Conservation (phyloP, 805 yeast species). For the Cyberlindnera nakhonratchasimensis region DNA sequence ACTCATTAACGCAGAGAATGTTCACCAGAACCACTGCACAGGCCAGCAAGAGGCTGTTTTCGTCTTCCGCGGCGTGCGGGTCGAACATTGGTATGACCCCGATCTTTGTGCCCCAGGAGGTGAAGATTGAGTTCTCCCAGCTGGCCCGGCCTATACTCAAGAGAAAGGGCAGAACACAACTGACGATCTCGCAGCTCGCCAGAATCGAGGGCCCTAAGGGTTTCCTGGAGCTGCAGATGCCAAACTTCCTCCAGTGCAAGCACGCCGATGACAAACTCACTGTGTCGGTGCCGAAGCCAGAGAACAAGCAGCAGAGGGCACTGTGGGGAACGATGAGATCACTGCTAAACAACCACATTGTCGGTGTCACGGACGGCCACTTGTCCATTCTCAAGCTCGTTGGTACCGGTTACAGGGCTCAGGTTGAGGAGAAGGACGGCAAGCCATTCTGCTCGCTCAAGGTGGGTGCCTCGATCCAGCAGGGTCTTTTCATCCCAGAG, state of each 20-base stretch:
- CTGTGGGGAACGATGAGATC: slow-evolving; percentile 96
- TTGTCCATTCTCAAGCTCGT: slow-evolving; percentile 80
- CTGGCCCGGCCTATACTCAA: slow-evolving; percentile 55
- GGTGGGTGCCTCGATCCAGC: slow-evolving; percentile 83
- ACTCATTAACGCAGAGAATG: slow-evolving; percentile 1
- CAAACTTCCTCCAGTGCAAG: slow-evolving; percentile 59
- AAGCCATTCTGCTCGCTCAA: slow-evolving; percentile 65
- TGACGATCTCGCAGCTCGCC: slow-evolving; percentile 55
- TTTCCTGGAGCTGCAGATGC: slow-evolving; percentile 55
- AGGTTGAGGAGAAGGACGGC: slow-evolving; percentile 53
- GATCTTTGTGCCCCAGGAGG: slow-evolving; percentile 61
- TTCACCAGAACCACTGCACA: slow-evolving; percentile 8
- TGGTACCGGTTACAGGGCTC: slow-evolving; percentile 96
- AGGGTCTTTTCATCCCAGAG: slow-evolving; percentile 72
- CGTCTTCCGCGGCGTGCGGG: slow-evolving; percentile 28
- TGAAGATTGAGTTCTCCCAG: slow-evolving; percentile 43
- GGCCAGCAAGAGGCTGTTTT: slow-evolving; percentile 31
- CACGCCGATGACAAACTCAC: slow-evolving; percentile 39
- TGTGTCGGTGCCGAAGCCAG: slow-evolving; percentile 56
- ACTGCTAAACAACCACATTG: slow-evolving; percentile 67
- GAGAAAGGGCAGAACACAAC: slow-evolving; percentile 61
- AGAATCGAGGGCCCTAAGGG: slow-evolving; percentile 80
- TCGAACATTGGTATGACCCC: slow-evolving; percentile 85
- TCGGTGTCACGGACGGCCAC: slow-evolving; percentile 94
- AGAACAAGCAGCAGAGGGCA: slow-evolving; percentile 65